phyloP scores from a whole-genome alignment of 1,284 basidiomycete species.

The Baeospora myosura region DNA sequence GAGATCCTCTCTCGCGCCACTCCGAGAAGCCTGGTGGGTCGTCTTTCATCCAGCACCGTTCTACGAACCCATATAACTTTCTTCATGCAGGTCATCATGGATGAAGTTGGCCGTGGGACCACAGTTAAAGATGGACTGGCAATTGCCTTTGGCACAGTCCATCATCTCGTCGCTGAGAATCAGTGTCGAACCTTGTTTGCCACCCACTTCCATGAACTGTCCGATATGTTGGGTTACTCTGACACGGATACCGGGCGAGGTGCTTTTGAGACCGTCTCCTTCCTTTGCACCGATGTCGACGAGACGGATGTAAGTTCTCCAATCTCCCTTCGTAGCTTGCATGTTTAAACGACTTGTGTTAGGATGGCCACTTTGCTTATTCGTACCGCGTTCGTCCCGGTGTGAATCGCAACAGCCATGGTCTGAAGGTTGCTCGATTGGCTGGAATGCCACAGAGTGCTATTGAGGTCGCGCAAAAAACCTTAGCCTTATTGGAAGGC shows the following conservation, averaged over 20 bases:
- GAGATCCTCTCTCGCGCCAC: constrained; percentile 82
- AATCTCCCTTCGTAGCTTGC: constrained; percentile 3
- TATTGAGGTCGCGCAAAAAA: constrained; percentile 49
- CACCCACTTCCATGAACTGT: constrained; percentile 94
- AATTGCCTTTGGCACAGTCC: constrained; percentile 86
- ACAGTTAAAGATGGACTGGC: constrained; percentile 88
- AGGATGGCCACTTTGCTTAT: constrained; percentile 77
- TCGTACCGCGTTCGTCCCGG: constrained; percentile 78
- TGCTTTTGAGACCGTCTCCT: constrained; percentile 58
- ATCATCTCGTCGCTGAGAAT: constrained; percentile 74
- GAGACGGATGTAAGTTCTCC: constrained; percentile 56
- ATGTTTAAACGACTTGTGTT: constrained; percentile 7
- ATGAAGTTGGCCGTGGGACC: constrained; percentile 94
- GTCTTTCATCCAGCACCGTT: constrained; percentile 5
- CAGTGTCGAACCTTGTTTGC: constrained; percentile 85
- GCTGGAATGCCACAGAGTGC: constrained; percentile 76
- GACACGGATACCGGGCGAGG: constrained; percentile 32
- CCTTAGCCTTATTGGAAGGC: constrained; percentile 29
- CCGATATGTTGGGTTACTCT: constrained; percentile 70
- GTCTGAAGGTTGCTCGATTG: constrained; percentile 83
- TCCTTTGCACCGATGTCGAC: constrained; percentile 85
- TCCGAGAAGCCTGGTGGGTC: constrained; percentile 65
- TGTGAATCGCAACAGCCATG: constrained; percentile 88
- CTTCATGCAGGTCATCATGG: constrained; percentile 79
- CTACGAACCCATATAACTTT: background rate